Conservation (phyloP, 2,329 filamentous ascomycete genomes). For the Metarhizium album region DNA sequence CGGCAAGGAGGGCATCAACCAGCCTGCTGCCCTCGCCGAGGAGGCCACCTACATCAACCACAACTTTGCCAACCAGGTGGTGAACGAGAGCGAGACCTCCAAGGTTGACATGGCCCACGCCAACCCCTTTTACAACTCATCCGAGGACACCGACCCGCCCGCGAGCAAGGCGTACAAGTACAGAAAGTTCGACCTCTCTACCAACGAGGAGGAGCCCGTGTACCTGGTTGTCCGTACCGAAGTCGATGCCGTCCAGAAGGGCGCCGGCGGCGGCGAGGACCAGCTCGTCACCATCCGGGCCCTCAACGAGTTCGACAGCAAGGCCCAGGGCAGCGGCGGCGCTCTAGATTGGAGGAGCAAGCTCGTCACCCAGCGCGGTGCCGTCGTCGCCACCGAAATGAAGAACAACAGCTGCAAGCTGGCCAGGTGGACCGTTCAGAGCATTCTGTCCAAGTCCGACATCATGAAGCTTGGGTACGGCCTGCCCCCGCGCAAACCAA, state of each 20-base stretch:
- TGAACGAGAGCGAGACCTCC: conserved; percentile 65
- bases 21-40: conserved; percentile 81
- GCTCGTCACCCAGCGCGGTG: conserved; percentile 87
- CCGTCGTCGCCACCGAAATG: conserved; percentile 98
- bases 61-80: conserved; percentile 96
- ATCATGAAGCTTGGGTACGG: conserved; percentile 93
- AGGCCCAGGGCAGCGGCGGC: conserved; percentile 88
- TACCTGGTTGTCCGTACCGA: conserved; percentile 91
- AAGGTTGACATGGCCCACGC: conserved; percentile 78
- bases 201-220: conserved; percentile 89
- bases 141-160: conserved; percentile 85
- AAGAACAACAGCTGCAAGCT: conserved; percentile 99
- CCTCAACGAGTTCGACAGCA: conserved; percentile 97
- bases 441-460: conserved; percentile 93
- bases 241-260: conserved; percentile 92
- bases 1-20: conserved; percentile 91
- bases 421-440: conserved; percentile 93
- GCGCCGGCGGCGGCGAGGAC: conserved; percentile 82
- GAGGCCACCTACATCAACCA: conserved; percentile 99
- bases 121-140: conserved; percentile 95
- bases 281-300: conserved; percentile 89
- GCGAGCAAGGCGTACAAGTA: conserved; percentile 98
- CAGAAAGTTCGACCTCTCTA: conserved; percentile 88
- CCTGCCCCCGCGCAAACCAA: no score
- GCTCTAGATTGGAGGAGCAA: conserved; percentile 96